phyloP scores from a whole-genome alignment of 352 stramenopile genomes.

The Globisporangium rhizosaccharum region DNA sequence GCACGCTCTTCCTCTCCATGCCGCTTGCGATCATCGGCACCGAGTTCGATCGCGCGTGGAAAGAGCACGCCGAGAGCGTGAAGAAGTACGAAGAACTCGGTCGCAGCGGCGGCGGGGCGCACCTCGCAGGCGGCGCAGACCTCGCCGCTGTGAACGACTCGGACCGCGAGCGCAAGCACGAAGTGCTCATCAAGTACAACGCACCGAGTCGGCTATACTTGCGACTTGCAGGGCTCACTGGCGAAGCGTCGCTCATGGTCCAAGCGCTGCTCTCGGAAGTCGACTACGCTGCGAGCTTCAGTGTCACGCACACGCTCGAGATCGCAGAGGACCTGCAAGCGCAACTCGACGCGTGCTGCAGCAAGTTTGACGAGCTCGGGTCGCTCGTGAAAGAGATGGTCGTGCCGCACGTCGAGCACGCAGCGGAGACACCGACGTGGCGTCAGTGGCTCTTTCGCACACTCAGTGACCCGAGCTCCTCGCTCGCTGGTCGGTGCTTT shows the following conservation, averaged over 20 bases:
- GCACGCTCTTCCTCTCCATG: conserved; percentile 82
- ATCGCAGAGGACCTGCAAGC: conserved; percentile 50
- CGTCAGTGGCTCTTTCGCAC: conserved; percentile 28
- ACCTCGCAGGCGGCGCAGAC: background rate
- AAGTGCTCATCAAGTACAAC: conserved; percentile 81
- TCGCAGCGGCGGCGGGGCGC: conserved; percentile 5
- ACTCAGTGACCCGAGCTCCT: conserved; percentile 43
- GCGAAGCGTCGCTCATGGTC: conserved; percentile 63
- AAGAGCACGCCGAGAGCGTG: conserved; percentile 65
- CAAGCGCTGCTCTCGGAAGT: conserved; percentile 45
- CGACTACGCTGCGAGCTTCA: conserved; percentile 24
- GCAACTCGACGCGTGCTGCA: conserved; percentile 36
- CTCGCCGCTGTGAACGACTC: conserved; percentile 20
- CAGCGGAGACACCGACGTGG: conserved; percentile 26
- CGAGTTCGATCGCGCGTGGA: conserved; percentile 77
- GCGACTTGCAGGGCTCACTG: conserved; percentile 48
- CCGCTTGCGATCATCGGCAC: conserved; percentile 83
- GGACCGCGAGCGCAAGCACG: conserved; percentile 50
- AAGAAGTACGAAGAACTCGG: conserved; percentile 51
- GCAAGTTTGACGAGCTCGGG: conserved; percentile 53
- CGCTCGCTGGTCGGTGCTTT: conserved; percentile 28
- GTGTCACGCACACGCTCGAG: conserved; percentile 35
- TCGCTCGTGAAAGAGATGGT: conserved; percentile 69
- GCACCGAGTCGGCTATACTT: conserved; percentile 62
- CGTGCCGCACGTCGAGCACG: conserved; percentile 29